Percentiles rank a stretch among this genome's conserved stretches.
Evolutionary conservation across 1,139 yeast species (phyloP).

Genomic region (Magnusiomyces sp.): DNA sequence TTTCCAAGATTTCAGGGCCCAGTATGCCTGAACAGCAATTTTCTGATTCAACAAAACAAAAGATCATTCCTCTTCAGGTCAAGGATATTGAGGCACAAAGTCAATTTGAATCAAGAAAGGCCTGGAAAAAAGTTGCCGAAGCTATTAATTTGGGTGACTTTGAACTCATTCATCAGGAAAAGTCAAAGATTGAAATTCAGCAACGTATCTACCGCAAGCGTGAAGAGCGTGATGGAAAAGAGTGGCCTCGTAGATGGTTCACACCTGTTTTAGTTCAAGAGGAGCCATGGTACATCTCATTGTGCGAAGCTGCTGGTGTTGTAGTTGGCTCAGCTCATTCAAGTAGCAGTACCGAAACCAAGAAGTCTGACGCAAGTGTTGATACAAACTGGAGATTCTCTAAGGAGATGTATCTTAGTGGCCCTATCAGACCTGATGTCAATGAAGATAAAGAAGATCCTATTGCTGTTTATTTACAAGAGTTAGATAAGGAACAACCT

Average conservation of each 20-base stretch:
- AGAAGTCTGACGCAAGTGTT: slow-evolving; percentile 18
- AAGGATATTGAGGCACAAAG: slow-evolving; percentile 74
- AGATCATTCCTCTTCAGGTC: slow-evolving; percentile 53
- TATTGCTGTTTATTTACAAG: slow-evolving; percentile 8
- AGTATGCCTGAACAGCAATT: slow-evolving; percentile 41
- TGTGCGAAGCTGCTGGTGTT: slow-evolving; percentile 18
- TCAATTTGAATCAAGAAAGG: slow-evolving; percentile 67
- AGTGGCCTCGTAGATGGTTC: slow-evolving; percentile 80
- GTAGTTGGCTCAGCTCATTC: slow-evolving; percentile 20
- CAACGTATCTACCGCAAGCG: slow-evolving; percentile 73
- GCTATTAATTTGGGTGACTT: slow-evolving; percentile 71
- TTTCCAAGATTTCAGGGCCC: slow-evolving; percentile 41
- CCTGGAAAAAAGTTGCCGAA: slow-evolving; percentile 84
- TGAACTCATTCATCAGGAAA: slow-evolving; percentile 63
- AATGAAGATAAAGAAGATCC: slow-evolving; percentile 8
- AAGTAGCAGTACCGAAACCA: slow-evolving; percentile 15
- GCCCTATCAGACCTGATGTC: slow-evolving; percentile 21
- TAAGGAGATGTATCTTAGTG: slow-evolving; percentile 20
- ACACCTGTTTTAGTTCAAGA: slow-evolving; percentile 19
- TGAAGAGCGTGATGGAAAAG: slow-evolving; percentile 52
- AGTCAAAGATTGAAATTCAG: slow-evolving; percentile 66
- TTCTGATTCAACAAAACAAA: slow-evolving; percentile 53
- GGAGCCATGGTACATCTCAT: slow-evolving; percentile 18
- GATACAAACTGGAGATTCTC: slow-evolving; percentile 27
- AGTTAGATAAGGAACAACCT: slow-evolving; percentile 9